Evolutionary conservation across 768 basidiomycete genomes (phyloP).

Genomic region (Amanita brunnescens): DNA sequence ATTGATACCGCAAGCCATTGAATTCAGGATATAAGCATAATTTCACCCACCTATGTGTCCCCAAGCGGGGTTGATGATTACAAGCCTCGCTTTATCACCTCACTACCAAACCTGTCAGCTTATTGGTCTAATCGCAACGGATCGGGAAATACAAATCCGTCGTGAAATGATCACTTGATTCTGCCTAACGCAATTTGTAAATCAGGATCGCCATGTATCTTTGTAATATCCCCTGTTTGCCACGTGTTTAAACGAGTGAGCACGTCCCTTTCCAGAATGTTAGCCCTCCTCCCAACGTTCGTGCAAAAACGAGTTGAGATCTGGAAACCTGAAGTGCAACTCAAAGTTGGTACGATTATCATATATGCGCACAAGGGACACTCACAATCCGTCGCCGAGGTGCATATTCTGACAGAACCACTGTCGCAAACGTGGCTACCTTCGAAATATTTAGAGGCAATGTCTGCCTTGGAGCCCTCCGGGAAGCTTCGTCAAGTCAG

Average conservation of each 20-base stretch:
- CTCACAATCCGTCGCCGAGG: constrained; percentile 32
- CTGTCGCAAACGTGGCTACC: constrained; percentile 33
- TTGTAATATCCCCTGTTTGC: constrained; percentile 40
- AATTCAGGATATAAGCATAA: not conserved
- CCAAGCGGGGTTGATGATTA: constrained; percentile 49
- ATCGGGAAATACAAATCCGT: constrained; percentile 54
- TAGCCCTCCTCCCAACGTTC: constrained; percentile 41
- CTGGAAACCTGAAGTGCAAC: constrained; percentile 27
- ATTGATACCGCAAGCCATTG: not conserved
- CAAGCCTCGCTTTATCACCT: constrained; percentile 32
- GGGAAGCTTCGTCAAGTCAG: constrained; percentile 33
- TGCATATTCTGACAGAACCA: constrained; percentile 46
- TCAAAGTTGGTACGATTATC: not conserved
- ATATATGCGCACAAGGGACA: too few relatives aligned
- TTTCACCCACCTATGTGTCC: constrained; percentile 42
- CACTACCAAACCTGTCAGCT: constrained; percentile 17
- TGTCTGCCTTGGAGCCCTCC: constrained; percentile 49
- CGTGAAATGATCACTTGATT: constrained; percentile 50
- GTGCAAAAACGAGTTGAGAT: constrained; percentile 41
- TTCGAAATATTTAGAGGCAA: constrained; percentile 46
- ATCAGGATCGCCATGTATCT: constrained; percentile 33
- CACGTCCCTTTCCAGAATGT: constrained; percentile 39
- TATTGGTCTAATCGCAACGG: not conserved
- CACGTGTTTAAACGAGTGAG: constrained; percentile 41
- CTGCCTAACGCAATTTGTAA: constrained; percentile 28